phyloP scores from a whole-genome alignment of 192 early-diverging fungal genomes.

The Umbelopsis sp. region DNA sequence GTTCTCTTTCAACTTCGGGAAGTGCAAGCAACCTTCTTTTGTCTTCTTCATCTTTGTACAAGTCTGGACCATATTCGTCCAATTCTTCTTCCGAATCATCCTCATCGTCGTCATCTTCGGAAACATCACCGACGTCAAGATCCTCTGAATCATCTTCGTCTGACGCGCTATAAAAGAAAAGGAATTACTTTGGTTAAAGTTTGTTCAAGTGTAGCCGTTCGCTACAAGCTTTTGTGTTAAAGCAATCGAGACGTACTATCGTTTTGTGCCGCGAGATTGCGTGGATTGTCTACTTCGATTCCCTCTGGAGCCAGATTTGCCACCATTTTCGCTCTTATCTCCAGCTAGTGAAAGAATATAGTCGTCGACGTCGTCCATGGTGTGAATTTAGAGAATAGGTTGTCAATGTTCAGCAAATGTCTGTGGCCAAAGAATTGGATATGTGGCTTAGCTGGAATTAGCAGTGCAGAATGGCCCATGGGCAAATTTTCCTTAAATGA shows the following conservation, averaged over 20 bases:
- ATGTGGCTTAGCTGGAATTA: neutral
- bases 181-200: neutral
- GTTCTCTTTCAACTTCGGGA: constrained; percentile 75
- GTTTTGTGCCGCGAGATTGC: constrained; percentile 8
- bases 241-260: neutral
- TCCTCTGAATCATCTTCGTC: constrained; percentile 36
- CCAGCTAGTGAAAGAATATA: constrained; percentile 32
- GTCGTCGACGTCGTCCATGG: constrained; percentile 37
- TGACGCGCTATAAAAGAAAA: neutral
- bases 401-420: neutral
- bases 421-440: neutral
- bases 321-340: constrained; percentile 15
- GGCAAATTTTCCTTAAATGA: too few species aligned
- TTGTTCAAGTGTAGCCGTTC: neutral
- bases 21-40: constrained; percentile 58
- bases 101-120: constrained; percentile 48
- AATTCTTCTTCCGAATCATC: constrained; percentile 62
- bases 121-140: constrained; percentile 17
- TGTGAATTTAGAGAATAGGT: neutral
- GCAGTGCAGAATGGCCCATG: neutral
- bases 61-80: constrained; percentile 74
- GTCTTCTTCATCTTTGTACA: constrained; percentile 75
- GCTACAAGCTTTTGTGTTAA: neutral
- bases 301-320: constrained; percentile 3
- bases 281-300: constrained; percentile 14